Conservation (phyloP, 2,329 filamentous ascomycete species). For the Fusarium keratoplasticum region DNA sequence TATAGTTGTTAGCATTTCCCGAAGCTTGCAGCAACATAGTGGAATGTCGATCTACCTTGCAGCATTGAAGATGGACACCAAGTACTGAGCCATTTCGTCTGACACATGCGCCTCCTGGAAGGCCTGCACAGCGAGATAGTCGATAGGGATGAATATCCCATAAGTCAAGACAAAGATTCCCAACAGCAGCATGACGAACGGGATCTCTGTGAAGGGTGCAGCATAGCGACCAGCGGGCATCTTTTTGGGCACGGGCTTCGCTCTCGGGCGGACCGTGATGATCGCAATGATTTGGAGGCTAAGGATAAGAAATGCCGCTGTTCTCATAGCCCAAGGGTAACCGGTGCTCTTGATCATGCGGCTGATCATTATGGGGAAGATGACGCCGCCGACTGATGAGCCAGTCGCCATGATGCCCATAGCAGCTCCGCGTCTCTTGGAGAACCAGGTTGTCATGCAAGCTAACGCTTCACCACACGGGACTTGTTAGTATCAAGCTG, state of each 20-base stretch:
- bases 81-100: neutral
- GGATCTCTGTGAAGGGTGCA: neutral
- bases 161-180: neutral
- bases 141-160: neutral
- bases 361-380: constrained; percentile 19
- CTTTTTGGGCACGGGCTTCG: too few species aligned
- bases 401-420: constrained; percentile 10
- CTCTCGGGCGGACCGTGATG: neutral
- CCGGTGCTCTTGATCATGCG: neutral
- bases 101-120: neutral
- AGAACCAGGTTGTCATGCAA: constrained; percentile 1
- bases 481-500: neutral
- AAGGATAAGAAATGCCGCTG: neutral
- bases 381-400: constrained; percentile 5
- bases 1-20: neutral
- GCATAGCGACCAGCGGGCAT: neutral
- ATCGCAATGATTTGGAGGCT: neutral
- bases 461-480: neutral
- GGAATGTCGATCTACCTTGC: neutral
- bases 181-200: neutral
- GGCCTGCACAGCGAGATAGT: neutral
- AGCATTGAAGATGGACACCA: neutral
- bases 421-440: neutral
- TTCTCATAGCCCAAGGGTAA: constrained; percentile 4
- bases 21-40: neutral